phyloP scores from a whole-genome alignment of 768 basidiomycete genomes.

The Kwoniella bestiolae region DNA sequence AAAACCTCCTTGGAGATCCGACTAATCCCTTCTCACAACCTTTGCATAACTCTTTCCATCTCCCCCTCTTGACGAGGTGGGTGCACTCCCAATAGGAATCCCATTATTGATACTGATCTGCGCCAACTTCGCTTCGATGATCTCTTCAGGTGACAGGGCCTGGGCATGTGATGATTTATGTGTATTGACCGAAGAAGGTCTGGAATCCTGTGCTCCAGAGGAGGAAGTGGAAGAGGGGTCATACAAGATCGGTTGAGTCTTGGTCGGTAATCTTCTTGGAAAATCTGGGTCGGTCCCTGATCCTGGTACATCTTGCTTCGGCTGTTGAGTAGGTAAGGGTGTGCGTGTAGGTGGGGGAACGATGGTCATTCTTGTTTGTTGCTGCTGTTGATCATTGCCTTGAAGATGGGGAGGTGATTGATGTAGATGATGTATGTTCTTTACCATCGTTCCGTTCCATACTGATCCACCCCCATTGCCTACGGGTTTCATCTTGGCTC shows the following conservation, averaged over 20 bases:
- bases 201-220: constrained; percentile 1
- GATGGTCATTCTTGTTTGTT: constrained; percentile 20
- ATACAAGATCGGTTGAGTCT: constrained; percentile 30
- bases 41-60: constrained; percentile 42
- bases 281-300: constrained; percentile 33
- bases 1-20: no score
- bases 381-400: not conserved
- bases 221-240: constrained; percentile 31
- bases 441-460: constrained; percentile 35
- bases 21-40: constrained; percentile 46
- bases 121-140: constrained; percentile 49
- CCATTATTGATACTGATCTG: constrained; percentile 43
- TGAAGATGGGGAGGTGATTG: no score
- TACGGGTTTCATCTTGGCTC: constrained; percentile 27
- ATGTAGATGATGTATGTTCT: constrained; percentile 10
- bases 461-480: constrained; percentile 22
- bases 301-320: not conserved
- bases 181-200: constrained; percentile 26
- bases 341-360: constrained; percentile 18
- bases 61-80: constrained; percentile 1
- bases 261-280: constrained; percentile 23
- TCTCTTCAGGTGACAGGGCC: constrained; percentile 34
- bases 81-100: constrained; percentile 45
- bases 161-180: constrained; percentile 10
- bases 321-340: not conserved